Percentiles rank a stretch among this genome's conserved stretches.
phyloP scores from a whole-genome alignment of 75 land plant species.

The Chamaecyparis obtusa region DNA sequence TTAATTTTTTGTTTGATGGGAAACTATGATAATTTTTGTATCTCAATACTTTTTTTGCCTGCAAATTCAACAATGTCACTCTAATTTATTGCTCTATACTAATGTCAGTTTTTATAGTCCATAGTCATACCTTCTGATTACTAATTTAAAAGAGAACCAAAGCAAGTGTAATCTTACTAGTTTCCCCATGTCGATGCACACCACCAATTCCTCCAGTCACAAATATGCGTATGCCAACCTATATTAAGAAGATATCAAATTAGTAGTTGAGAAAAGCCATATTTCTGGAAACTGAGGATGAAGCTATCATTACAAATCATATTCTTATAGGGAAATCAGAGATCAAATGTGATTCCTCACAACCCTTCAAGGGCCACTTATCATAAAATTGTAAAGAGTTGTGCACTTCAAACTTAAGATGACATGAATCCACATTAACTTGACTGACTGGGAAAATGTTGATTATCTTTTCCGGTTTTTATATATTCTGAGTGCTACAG shows the following conservation, averaged over 20 bases:
- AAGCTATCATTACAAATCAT: not conserved
- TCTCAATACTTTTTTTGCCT: not conserved
- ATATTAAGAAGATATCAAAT: slow-evolving; percentile 8
- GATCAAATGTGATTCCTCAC: not conserved
- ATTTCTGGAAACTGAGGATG: not conserved
- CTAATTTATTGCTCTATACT: not conserved
- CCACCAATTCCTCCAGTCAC: slow-evolving; percentile 99
- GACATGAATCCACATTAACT: not conserved
- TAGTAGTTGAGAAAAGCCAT: not conserved
- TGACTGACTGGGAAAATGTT: not conserved
- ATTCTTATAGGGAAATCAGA: not conserved
- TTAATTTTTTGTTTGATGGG: not conserved
- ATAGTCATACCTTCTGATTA: not conserved
- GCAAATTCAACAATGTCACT: not conserved
- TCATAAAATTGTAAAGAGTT: not conserved
- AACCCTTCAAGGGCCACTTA: not conserved
- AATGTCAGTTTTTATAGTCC: not conserved
- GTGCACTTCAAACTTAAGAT: not conserved
- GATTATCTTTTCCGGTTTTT: not conserved
- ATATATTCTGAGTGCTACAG: not conserved
- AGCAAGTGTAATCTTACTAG: slow-evolving; percentile 47
- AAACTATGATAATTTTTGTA: not conserved
- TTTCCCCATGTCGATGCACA: slow-evolving; percentile 90
- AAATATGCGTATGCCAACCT: slow-evolving; percentile 91
- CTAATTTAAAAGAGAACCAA: not conserved